Base-by-base conservation (phyloP, 352 stramenopile species). In the Pythium biforme region DNA sequence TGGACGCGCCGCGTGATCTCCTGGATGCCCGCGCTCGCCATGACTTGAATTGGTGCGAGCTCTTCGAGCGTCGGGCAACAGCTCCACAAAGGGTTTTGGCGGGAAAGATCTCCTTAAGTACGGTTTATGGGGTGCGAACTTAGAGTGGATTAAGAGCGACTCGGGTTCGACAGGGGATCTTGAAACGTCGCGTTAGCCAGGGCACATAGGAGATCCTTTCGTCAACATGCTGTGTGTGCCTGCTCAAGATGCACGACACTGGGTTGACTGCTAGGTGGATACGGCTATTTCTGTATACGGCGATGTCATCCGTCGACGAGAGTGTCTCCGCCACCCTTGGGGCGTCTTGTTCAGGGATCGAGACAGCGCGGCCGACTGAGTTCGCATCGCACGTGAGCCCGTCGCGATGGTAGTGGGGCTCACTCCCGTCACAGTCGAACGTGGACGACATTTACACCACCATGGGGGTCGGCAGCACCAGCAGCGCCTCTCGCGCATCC, bases 1-100 rank as follows among this genome's bases (percentile, higher is more conserved):
- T 92, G 80, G 8, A 92, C 59, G 10, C 68, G 54, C n/a, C 71
- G 62, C n/a, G 79, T 89, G 49, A 89, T 67, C 65, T 87, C 71
- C 45, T 83, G 79, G 20, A 90, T 74, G 23, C 54, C 55, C 17
- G 53, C 31, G 15, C 22, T 66, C 26, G 48, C 27, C 27, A n/a
- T 31, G 6, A 25, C 25, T 37, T 29, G n/a, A 20, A 15, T 27
- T 19, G 22, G 19, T 50, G 33, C 27, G 48, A 40, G 26, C 46
- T 34, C 17, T 33, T 53, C 46, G 46, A 53, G 29, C 46, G 48
- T 55, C 48, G 14, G 15, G 48, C 48, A 55, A 26, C 17, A n/a
- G 37, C 15, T 20, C 27, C 25, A 23, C 25, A 41, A 9, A 17
- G 19, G 20, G 25, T 54, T 53, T 66, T 66, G 59, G 59, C 59